Evolutionary conservation across 139 green algal genomes (phyloP), one percentile per base, ranked within the genome.

Genomic region (Yamagishiella unicocca): DNA sequence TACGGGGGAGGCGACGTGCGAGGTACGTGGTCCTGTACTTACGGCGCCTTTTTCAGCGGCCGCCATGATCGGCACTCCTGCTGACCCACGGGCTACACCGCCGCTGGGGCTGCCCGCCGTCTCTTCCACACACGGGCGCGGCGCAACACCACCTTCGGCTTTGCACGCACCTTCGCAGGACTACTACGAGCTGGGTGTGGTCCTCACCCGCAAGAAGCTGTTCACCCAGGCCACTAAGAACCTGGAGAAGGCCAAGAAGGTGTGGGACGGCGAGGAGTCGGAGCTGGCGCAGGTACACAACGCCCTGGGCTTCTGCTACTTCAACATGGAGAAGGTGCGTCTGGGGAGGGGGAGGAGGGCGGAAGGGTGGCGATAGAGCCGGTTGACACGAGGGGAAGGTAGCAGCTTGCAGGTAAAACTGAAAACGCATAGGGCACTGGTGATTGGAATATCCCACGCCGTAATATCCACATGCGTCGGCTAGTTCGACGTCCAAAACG

Each of bases 261-360:
- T 86, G 67, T 99, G 97, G 98, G 93, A 98, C 84, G 98, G 96
- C 0, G 96, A 98, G 64, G 94, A 96, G 78, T 92, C 93, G 46
- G 98, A 99, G 83, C 93, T 99, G 54, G 97, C 98, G 22, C 95
- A 99, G 96, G 96, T 97, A 37, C 94, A 99, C 95, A 99, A 99
- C 91, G 98, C 98, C 0, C 92, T 99, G 54, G 98, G 98, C 45
- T 99, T 96, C 91, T 96, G 95, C 87, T 98, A 98, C 92, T 96
- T 97, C 92, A 96, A 94, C 85, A 96, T 98, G 94, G 93, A 97
- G 17, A 95, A 96, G 91, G 76, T 93, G 62, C 12, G 12, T 5
- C 6, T 31, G 17, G 19, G 8, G 37, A 3, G 68, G 12, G 68
- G 68, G 68, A 76, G 37, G 68, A n/a, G 37, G 68, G 37, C 9